A percentile compares a stretch with the other conserved stretches of the same genome.
phyloP scores from a whole-genome alignment of 2,329 filamentous ascomycete species.

The Aspergillus fumigatus region DNA sequence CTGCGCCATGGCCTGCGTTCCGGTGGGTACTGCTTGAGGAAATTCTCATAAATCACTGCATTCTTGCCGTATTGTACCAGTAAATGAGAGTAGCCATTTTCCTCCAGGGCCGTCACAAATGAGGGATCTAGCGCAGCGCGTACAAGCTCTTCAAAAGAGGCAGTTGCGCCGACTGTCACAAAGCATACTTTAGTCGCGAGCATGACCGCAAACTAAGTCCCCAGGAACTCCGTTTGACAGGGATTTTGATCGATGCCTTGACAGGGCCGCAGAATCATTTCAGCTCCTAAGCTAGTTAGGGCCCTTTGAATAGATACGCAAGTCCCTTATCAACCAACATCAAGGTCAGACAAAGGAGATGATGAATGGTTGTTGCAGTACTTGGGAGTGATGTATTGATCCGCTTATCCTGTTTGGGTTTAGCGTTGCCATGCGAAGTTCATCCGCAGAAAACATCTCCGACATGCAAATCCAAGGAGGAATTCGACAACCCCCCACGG shows the following conservation, averaged over 20 bases:
- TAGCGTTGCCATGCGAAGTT: constrained; percentile 20
- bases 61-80: constrained; percentile 77
- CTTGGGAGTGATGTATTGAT: neutral
- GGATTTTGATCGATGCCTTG: neutral
- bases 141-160: constrained; percentile 71
- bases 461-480: constrained; percentile 13
- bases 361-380: neutral
- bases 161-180: constrained; percentile 89
- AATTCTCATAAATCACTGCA: constrained; percentile 48
- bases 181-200: constrained; percentile 56
- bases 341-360: neutral
- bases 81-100: constrained; percentile 64
- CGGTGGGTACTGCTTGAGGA: constrained; percentile 20
- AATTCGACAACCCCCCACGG: constrained; percentile 9
- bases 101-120: constrained; percentile 60
- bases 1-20: constrained; percentile 28
- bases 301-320: neutral
- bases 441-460: constrained; percentile 20
- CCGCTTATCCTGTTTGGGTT: constrained; percentile 8
- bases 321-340: neutral
- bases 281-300: neutral
- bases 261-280: neutral
- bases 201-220: constrained; percentile 7
- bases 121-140: constrained; percentile 56
- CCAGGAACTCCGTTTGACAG: neutral